Evolutionary conservation across 1,284 basidiomycete genomes (phyloP), one percentile per base, ranked within the genome.

Genomic region (Lentinula novae-zelandiae): DNA sequence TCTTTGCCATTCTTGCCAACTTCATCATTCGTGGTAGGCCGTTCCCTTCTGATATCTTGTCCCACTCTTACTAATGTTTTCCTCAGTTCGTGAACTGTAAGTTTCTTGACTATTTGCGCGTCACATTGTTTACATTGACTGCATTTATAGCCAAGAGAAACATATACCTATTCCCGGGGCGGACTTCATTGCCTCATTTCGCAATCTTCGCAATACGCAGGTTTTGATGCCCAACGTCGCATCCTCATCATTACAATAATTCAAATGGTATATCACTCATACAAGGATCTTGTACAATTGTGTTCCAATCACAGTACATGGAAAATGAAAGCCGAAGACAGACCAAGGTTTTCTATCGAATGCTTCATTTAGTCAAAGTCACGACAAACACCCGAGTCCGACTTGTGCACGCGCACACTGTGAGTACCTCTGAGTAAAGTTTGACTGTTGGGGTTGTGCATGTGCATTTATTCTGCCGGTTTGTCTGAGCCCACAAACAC

Each of bases 1-100:
- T 97, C 77, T 74, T 88, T 57, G 95, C 92, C 13, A 83, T 97
- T 5, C 81, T 96, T 36, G 82, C 85, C 61, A 97, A 97, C 75
- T 97, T 97, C 71, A 71, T 94, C 66, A 81, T 96, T 62, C 84
- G 94, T 71, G 84, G 91, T 92, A 67, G 70, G 67, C 63, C 20
- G 49, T 56, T 58, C 39, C 51, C 22, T 56, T 39, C 36, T 15
- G 40, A n/a, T 8, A n/a, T 20, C 53, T 59, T 5, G 6, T 34
- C 27, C 15, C 31, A 7, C 3, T 9, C 34, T 15, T 31, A 36
- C 17, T 46, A 54, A 40, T 39, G 22, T 46, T 22, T 31, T 34
- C 15, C 51, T n/a, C 59, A 82, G 82, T 84, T 10, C 79, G 77
- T 60, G 76, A 79, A 64, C 64, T 78, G 76, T 78, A 64, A 68